phyloP scores from a whole-genome alignment of 306 rosid genomes.

The Macrotyloma uniflorum region DNA sequence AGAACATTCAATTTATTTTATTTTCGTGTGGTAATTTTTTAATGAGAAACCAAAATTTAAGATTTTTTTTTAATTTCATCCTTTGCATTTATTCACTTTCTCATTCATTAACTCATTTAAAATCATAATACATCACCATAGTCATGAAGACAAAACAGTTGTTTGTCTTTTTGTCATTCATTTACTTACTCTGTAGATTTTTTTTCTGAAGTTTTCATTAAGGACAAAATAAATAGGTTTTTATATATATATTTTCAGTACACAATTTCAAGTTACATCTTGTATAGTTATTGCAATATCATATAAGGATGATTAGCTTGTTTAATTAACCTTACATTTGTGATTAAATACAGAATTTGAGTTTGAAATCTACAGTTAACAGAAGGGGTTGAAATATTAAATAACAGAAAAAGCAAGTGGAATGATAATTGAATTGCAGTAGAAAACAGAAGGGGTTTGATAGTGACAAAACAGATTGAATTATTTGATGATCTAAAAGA shows the following conservation, averaged over 20 bases:
- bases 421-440: too few species aligned
- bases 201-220: neutral
- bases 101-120: too few species aligned
- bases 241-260: too few species aligned
- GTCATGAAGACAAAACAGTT: neutral
- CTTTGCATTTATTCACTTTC: neutral
- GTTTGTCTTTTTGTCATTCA: neutral
- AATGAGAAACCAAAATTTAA: too few species aligned
- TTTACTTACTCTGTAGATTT: neutral
- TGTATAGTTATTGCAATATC: neutral
- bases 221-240: neutral
- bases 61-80: too few species aligned
- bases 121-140: neutral
- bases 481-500: neutral
- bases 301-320: neutral
- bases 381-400: too few species aligned
- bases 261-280: neutral
- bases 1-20: neutral
- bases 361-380: too few species aligned
- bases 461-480: neutral
- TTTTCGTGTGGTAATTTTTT: too few species aligned
- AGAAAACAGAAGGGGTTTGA: too few species aligned
- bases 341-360: neutral
- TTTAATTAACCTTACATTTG: neutral
- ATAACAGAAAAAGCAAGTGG: too few species aligned